Percentiles rank a stretch among this genome's conserved stretches.
Conservation (phyloP, 163 green algal genomes). For the Prototheca wickerhamii region DNA sequence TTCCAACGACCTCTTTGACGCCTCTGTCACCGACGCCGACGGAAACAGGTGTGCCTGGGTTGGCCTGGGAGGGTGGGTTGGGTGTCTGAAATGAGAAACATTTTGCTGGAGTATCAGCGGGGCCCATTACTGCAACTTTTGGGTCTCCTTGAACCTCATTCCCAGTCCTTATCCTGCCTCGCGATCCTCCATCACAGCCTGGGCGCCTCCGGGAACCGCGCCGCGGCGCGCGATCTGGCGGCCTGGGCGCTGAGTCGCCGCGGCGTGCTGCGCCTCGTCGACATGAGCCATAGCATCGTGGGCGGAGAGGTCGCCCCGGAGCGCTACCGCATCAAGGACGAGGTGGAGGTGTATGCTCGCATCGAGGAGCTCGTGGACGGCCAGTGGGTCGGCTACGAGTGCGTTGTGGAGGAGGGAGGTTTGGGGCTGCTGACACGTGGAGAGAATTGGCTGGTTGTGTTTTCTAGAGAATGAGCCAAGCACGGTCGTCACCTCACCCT, state of each 20-base stretch:
- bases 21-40: conserved; percentile 11
- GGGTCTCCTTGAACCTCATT: too few species aligned
- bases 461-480: too few species aligned
- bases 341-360: conserved; percentile 62
- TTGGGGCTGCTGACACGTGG: background rate
- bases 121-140: too few species aligned
- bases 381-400: conserved; percentile 56
- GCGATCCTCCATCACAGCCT: conserved; percentile 22
- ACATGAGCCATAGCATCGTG: conserved; percentile 38
- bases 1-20: conserved; percentile 51
- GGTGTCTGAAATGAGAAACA: too few species aligned
- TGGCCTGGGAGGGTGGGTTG: background rate
- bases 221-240: conserved; percentile 43
- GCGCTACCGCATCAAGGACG: conserved; percentile 74
- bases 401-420: conserved; percentile 1
- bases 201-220: conserved; percentile 46
- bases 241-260: conserved; percentile 69
- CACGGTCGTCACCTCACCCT: too few species aligned
- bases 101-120: too few species aligned
- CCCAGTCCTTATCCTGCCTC: too few species aligned
- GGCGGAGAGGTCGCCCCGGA: conserved; percentile 24
- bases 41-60: conserved; percentile 5
- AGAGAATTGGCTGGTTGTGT: background rate
- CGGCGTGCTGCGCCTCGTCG: conserved; percentile 48
- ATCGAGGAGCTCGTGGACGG: conserved; percentile 52